These are phyloP conservation scores for Tetrahymena borealis DNA, from an alignment of 73 alveolate species.

Conservation along the genomic window DNA sequence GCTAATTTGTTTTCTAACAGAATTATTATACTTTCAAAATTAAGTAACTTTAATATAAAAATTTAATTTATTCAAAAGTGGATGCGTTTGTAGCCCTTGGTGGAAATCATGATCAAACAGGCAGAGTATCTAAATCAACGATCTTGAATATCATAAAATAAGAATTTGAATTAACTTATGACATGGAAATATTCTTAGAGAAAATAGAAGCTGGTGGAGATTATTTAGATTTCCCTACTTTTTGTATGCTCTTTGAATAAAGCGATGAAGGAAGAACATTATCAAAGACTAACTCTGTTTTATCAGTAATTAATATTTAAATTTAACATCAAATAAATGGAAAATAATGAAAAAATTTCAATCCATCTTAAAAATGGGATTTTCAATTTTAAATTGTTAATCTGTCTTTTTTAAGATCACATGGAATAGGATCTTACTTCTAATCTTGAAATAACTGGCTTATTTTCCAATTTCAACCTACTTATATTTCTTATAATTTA, in stretches of 20 bases:
- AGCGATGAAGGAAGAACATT: neutral
- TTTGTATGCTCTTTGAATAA: neutral
- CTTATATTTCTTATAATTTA: too few species aligned
- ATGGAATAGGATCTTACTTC: too few species aligned
- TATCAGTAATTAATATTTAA: neutral
- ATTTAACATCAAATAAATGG: too few species aligned
- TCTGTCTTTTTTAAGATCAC: too few species aligned
- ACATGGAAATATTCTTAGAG: constrained; percentile 54
- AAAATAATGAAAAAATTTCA: too few species aligned
- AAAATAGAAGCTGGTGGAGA: constrained; percentile 41
- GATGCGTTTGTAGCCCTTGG: constrained; percentile 63
- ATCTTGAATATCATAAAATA: constrained; percentile 40
- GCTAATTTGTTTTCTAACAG: neutral
- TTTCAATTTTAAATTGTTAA: too few species aligned
- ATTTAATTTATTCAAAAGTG: neutral
- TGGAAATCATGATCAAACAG: constrained; percentile 37
- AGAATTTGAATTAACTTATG: constrained; percentile 56
- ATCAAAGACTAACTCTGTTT: neutral
- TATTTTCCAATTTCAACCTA: too few species aligned
- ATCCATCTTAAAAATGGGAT: too few species aligned
- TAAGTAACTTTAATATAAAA: neutral
- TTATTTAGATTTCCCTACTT: neutral
- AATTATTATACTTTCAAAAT: neutral
- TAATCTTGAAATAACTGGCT: too few species aligned
- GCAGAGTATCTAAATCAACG: constrained; percentile 31